Conservation (phyloP, 2,329 filamentous ascomycete genomes). For the Botrytis tulipae region DNA sequence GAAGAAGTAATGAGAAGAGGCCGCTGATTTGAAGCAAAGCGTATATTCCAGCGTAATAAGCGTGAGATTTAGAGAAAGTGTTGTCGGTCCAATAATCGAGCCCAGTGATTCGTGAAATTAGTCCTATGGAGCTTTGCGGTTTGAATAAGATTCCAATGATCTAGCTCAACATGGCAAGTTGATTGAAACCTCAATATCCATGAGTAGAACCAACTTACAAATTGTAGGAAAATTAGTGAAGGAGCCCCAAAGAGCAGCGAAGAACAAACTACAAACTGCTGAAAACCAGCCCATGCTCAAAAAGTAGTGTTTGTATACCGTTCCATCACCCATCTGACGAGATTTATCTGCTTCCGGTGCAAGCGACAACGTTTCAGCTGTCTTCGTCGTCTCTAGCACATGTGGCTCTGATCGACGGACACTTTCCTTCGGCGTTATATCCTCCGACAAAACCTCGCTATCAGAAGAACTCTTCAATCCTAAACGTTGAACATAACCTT, state of each 20-base stretch:
- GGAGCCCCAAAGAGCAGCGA: slow-evolving; percentile 29
- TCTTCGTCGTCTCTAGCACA: background rate
- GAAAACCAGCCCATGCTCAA: slow-evolving; percentile 25
- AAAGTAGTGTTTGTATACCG: slow-evolving; percentile 32
- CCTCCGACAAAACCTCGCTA: slow-evolving; percentile 17
- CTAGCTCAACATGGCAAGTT: background rate
- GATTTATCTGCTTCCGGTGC: slow-evolving; percentile 37
- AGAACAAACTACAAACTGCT: slow-evolving; percentile 24
- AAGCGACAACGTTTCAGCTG: slow-evolving; percentile 3
- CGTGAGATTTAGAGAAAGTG: slow-evolving; percentile 22
- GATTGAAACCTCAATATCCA: background rate
- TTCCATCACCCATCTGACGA: slow-evolving; percentile 23
- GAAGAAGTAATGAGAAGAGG: slow-evolving; percentile 30
- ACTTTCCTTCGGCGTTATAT: slow-evolving; percentile 6
- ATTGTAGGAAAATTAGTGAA: slow-evolving; percentile 36
- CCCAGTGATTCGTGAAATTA: slow-evolving; percentile 20
- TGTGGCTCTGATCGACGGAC: background rate
- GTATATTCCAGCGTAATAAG: slow-evolving; percentile 36
- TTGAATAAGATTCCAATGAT: background rate
- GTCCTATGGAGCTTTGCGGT: background rate
- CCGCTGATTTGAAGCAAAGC: slow-evolving; percentile 34
- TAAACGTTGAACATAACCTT: slow-evolving; percentile 5
- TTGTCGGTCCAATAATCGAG: slow-evolving; percentile 35
- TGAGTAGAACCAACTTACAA: slow-evolving; percentile 24
- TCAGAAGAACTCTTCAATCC: slow-evolving; percentile 28